Evolutionary conservation across 2,329 filamentous ascomycete genomes (phyloP).

Genomic region (Epichloe elymi): DNA sequence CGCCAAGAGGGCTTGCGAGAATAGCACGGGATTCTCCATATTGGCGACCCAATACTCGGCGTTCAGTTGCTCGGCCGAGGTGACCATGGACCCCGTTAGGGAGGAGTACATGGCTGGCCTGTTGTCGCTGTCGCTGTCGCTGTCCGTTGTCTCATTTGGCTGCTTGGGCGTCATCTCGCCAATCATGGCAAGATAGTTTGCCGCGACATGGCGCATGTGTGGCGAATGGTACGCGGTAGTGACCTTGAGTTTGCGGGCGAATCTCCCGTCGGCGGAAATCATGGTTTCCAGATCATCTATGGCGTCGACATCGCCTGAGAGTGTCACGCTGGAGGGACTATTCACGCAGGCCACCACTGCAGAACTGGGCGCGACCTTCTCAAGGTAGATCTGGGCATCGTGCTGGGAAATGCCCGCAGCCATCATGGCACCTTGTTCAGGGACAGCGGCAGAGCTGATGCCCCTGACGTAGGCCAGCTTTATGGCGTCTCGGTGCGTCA

Average conservation of each 20-base stretch:
- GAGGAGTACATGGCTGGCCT: not conserved
- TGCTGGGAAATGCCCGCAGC: conserved; percentile 2
- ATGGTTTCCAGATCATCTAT: no score
- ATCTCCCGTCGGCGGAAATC: conserved; percentile 8
- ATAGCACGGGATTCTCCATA: conserved; percentile 14
- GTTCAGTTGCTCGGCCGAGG: not conserved
- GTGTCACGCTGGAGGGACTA: conserved; percentile 15
- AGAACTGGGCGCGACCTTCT: conserved; percentile 7
- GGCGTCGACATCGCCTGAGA: not conserved
- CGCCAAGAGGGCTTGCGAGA: not conserved
- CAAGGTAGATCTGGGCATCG: not conserved
- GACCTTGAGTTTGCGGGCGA: conserved; percentile 11
- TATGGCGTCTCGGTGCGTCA: conserved; percentile 11
- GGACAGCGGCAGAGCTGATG: conserved; percentile 2
- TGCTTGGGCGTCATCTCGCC: not conserved
- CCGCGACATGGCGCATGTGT: conserved; percentile 9
- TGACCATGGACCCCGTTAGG: not conserved
- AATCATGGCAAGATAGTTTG: not conserved
- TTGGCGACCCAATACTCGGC: conserved; percentile 12
- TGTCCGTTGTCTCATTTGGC: not conserved
- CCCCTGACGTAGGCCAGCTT: conserved; percentile 8
- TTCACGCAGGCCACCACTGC: conserved; percentile 12
- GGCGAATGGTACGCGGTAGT: conserved; percentile 16
- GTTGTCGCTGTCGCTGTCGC: no score
- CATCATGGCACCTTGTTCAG: conserved; percentile 10